These are phyloP conservation scores for Pichia kudriavzevii DNA, from an alignment of 1,139 yeast genomes.

Conservation along the genomic window DNA sequence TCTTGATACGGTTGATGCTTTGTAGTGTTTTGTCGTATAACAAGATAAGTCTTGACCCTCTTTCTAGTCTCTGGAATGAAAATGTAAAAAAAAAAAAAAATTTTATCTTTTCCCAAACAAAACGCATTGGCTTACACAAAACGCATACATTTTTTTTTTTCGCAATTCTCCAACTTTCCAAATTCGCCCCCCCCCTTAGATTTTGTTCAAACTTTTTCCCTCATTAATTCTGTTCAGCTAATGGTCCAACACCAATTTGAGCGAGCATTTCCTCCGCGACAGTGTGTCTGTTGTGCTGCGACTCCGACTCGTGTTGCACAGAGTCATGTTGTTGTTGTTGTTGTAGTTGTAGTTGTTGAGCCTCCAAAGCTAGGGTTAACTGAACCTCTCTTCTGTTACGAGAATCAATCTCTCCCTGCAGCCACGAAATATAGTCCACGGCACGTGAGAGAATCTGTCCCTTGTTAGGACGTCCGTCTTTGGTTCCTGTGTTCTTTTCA, in stretches of 20 bases:
- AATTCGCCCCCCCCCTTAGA: no score
- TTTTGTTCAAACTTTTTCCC: no score
- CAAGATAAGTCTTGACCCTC: not conserved
- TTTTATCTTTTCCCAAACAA: slow-evolving; percentile 2
- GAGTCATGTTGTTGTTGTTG: not conserved
- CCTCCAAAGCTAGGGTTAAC: slow-evolving; percentile 28
- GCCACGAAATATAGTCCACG: slow-evolving; percentile 70
- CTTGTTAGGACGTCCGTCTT: slow-evolving; percentile 88
- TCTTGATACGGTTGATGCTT: no score
- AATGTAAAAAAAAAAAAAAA: not conserved
- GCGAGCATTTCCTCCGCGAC: slow-evolving; percentile 77
- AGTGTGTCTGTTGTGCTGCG: slow-evolving; percentile 43
- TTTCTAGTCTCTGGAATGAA: not conserved
- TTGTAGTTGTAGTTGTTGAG: no score
- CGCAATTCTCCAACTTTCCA: no score
- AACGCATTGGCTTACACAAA: no score
- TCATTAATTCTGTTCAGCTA: slow-evolving; percentile 33
- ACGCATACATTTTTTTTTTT: no score
- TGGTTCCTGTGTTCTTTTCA: slow-evolving; percentile 52
- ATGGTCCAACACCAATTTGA: slow-evolving; percentile 74
- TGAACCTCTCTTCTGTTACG: slow-evolving; percentile 75
- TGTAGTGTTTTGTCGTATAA: no score
- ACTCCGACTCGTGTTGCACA: not conserved
- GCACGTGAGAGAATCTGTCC: slow-evolving; percentile 83
- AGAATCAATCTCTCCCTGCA: slow-evolving; percentile 72